A percentile compares a stretch with the other conserved stretches of the same genome.
Evolutionary conservation across 805 yeast genomes (phyloP).

Genomic region (Candida nitratophila): DNA sequence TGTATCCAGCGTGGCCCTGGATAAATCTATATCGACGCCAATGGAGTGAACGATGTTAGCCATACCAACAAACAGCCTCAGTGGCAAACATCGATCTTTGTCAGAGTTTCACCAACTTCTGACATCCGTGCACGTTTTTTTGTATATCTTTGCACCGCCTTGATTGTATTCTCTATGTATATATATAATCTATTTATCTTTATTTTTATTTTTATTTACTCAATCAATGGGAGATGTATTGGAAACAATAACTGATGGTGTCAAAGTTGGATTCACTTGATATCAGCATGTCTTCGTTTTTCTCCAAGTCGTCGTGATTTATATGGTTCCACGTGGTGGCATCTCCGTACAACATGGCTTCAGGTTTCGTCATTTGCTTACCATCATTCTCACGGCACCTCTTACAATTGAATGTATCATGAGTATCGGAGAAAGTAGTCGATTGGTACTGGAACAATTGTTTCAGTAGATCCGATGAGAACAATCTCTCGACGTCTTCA

Average conservation of each 20-base stretch:
- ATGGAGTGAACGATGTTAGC: not conserved
- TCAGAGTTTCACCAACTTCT: too few species aligned
- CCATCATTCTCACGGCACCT: conserved; percentile 53
- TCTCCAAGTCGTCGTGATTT: conserved; percentile 49
- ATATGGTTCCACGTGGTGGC: conserved; percentile 97
- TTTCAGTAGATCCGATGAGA: conserved; percentile 73
- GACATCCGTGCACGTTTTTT: not conserved
- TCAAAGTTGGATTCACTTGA: conserved; percentile 63
- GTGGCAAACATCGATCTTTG: conserved; percentile 1
- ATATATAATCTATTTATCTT: too few species aligned
- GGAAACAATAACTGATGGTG: conserved; percentile 83
- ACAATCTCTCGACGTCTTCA: conserved; percentile 88
- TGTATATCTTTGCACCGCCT: too few species aligned
- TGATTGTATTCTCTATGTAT: too few species aligned
- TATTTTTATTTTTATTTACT: too few species aligned
- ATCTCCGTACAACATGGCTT: conserved; percentile 94
- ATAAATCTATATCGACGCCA: too few species aligned
- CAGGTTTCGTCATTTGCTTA: conserved; percentile 55
- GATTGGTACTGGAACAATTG: conserved; percentile 68
- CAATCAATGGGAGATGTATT: conserved; percentile 73
- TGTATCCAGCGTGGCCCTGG: too few species aligned
- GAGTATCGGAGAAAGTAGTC: conserved; percentile 79
- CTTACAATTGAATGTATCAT: conserved; percentile 83
- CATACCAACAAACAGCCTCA: not conserved
- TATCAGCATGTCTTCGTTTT: conserved; percentile 71